Conservation (phyloP, 116 monocot genomes). For the Posidonia oceanica region DNA sequence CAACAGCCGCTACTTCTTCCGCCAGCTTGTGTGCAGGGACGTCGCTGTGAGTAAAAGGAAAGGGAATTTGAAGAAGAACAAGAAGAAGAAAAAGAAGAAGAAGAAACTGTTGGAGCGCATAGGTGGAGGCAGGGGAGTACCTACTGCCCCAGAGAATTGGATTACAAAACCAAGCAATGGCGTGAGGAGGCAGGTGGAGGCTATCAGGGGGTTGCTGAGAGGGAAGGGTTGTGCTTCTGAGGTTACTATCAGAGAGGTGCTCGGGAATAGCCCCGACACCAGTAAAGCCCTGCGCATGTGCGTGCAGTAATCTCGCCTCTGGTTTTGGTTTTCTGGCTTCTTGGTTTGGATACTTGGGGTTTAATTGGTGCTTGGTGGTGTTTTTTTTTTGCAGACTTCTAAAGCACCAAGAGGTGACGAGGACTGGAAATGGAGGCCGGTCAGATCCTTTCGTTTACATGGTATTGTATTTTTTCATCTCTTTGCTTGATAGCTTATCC, state of each 20-base stretch:
- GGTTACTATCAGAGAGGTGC: conserved; percentile 22
- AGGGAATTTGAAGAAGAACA: background rate
- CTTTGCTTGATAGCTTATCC: background rate
- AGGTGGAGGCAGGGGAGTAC: background rate
- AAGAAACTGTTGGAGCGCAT: background rate
- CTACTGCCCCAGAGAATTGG: background rate
- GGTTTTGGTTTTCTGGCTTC: background rate
- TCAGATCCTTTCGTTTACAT: conserved; percentile 34
- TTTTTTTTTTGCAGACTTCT: conserved; percentile 27
- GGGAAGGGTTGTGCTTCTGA: conserved; percentile 23
- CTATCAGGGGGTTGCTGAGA: conserved; percentile 22
- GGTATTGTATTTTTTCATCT: conserved; percentile 6
- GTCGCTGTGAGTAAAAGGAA: background rate
- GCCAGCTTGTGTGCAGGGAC: conserved; percentile 1
- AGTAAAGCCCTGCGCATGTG: conserved; percentile 59
- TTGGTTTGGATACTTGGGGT: background rate
- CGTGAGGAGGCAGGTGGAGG: conserved; percentile 24
- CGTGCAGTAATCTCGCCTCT: conserved; percentile 6
- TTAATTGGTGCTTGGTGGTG: background rate
- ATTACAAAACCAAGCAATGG: conserved; percentile 9
- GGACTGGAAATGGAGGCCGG: conserved; percentile 38
- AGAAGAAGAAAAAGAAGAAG: background rate
- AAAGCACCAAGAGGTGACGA: conserved; percentile 35
- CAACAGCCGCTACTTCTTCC: conserved; percentile 1
- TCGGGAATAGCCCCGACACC: conserved; percentile 47